Percentiles rank a stretch among this genome's conserved stretches.
Conservation (phyloP, 805 yeast genomes). For the Myxozyma neglecta region DNA sequence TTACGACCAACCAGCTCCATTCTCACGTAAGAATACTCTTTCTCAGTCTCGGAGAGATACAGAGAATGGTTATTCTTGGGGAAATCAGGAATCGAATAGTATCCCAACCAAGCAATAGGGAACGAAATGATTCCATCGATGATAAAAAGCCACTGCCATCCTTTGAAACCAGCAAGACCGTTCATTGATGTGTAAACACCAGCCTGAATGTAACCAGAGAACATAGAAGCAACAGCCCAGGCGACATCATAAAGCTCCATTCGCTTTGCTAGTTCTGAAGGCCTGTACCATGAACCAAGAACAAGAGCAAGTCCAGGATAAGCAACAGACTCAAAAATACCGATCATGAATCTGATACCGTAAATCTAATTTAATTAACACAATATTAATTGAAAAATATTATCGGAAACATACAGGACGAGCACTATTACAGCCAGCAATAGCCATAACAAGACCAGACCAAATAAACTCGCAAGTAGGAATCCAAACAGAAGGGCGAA, state of each 20-base stretch:
- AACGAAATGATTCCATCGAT: constrained; percentile 29
- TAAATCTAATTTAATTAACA: constrained; percentile 24
- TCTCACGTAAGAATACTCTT: constrained; percentile 27
- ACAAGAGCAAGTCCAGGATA: constrained; percentile 49
- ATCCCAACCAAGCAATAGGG: constrained; percentile 29
- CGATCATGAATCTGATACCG: constrained; percentile 26
- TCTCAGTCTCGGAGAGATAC: constrained; percentile 44
- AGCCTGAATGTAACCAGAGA: constrained; percentile 63
- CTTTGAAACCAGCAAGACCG: constrained; percentile 56
- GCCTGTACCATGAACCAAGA: constrained; percentile 50
- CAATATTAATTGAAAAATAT: background rate
- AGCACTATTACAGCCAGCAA: constrained; percentile 23
- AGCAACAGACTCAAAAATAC: constrained; percentile 54
- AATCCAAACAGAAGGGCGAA: constrained; percentile 36
- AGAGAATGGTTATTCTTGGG: constrained; percentile 52
- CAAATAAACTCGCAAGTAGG: constrained; percentile 34
- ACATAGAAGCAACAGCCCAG: constrained; percentile 61
- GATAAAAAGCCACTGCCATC: constrained; percentile 52
- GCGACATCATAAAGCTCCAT: constrained; percentile 62
- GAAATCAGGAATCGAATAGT: constrained; percentile 60
- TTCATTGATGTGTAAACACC: constrained; percentile 51
- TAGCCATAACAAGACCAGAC: constrained; percentile 29
- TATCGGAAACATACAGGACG: background rate
- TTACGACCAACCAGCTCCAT: constrained; percentile 28
- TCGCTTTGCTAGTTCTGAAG: constrained; percentile 59